These are phyloP conservation scores for Clitoria ternatea DNA, from an alignment of 306 rosid species.

Conservation along the genomic window DNA sequence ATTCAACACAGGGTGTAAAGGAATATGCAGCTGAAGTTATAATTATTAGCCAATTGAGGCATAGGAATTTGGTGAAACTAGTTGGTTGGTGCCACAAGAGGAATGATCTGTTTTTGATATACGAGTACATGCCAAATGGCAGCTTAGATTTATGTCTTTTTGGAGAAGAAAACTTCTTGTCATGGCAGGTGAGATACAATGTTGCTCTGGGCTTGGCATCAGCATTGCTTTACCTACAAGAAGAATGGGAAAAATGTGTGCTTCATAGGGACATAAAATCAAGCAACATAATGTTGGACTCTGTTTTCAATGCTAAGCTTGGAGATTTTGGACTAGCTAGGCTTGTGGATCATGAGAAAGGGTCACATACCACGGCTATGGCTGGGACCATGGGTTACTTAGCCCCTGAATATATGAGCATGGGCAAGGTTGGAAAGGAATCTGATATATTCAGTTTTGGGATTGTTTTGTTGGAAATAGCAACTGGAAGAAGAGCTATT, in stretches of 20 bases:
- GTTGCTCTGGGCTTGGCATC: conserved; percentile 26
- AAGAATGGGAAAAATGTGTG: conserved; percentile 34
- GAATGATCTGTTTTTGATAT: conserved; percentile 16
- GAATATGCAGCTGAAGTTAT: conserved; percentile 18
- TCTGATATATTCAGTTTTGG: conserved; percentile 42
- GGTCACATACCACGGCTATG: conserved; percentile 3
- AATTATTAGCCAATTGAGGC: conserved; percentile 35
- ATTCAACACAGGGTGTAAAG: conserved; percentile 18
- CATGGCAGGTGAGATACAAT: conserved; percentile 24
- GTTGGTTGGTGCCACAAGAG: conserved; percentile 34
- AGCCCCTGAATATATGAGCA: conserved; percentile 23
- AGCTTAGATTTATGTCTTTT: conserved; percentile 29
- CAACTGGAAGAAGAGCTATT: conserved; percentile 39
- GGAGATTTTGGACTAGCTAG: conserved; percentile 36
- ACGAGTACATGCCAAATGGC: conserved; percentile 31
- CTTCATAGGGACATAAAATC: conserved; percentile 32
- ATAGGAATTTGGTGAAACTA: conserved; percentile 32
- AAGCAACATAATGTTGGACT: conserved; percentile 34
- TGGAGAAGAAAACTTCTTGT: neutral
- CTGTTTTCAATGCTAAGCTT: conserved; percentile 28
- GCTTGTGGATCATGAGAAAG: conserved; percentile 7
- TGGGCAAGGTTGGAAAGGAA: conserved; percentile 8
- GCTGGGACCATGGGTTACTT: conserved; percentile 34
- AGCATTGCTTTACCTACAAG: conserved; percentile 28
- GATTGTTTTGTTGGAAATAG: conserved; percentile 44